Percentiles rank a stretch among this genome's conserved stretches.
Conservation (phyloP, 495 filamentous ascomycete genomes). For the Aspergillus taichungensis region DNA sequence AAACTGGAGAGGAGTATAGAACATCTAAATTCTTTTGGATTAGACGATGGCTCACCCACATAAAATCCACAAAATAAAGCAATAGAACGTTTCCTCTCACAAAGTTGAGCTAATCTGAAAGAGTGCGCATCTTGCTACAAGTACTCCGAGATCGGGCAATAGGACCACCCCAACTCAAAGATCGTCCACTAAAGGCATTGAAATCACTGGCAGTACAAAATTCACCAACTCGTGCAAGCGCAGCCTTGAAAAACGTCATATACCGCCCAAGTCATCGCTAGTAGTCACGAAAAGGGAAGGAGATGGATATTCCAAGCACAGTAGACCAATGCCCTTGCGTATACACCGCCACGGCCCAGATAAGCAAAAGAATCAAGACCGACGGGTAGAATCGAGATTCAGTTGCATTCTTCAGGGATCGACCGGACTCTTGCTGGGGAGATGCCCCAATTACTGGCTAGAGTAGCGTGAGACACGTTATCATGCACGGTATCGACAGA, state of each 20-base stretch:
- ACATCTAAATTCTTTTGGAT: no score
- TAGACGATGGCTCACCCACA: constrained; percentile 57
- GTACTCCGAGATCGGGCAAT: constrained; percentile 50
- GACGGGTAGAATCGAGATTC: constrained; percentile 74
- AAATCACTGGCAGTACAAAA: constrained; percentile 50
- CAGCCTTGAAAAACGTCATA: constrained; percentile 71
- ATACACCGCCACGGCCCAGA: constrained; percentile 59
- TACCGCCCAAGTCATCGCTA: constrained; percentile 51
- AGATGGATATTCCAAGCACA: constrained; percentile 23
- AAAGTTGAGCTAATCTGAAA: constrained; percentile 34
- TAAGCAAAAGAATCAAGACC: constrained; percentile 52
- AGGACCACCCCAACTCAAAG: constrained; percentile 50
- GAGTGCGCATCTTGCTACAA: constrained; percentile 34
- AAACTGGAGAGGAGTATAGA: no score
- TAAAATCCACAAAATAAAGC: constrained; percentile 45
- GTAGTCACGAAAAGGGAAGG: constrained; percentile 33
- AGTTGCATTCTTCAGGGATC: constrained; percentile 72
- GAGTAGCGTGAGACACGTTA: no score
- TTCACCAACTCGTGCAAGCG: constrained; percentile 74
- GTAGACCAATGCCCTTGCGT: constrained; percentile 55
- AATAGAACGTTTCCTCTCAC: constrained; percentile 43
- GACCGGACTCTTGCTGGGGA: constrained; percentile 43
- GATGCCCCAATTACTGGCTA: no score
- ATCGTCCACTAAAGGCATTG: constrained; percentile 50
- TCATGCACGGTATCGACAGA: no score